Evolutionary conservation across 768 basidiomycete genomes (phyloP).

Genomic region (Mycena crocata): DNA sequence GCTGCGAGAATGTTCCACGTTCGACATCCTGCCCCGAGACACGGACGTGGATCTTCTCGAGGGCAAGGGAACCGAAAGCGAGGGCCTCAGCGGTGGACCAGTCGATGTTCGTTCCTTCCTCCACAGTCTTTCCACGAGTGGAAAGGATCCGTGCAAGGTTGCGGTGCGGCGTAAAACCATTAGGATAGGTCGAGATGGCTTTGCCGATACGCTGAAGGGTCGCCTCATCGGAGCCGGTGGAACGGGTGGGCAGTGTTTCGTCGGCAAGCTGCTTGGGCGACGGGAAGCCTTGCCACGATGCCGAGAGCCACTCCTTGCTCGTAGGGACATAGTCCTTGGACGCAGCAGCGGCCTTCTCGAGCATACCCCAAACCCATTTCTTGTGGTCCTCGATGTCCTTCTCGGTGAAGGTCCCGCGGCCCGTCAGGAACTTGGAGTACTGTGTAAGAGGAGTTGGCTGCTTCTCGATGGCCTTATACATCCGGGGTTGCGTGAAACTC

Average conservation of each 20-base stretch:
- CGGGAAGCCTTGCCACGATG: conserved; percentile 98
- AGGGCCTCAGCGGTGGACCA: conserved; percentile 99
- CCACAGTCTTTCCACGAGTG: conserved; percentile 89
- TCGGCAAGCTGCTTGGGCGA: conserved; percentile 96
- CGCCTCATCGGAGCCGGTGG: conserved; percentile 84
- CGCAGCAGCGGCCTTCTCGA: conserved; percentile 94
- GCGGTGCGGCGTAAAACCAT: conserved; percentile 87
- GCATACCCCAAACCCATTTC: conserved; percentile 99
- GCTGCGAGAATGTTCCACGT: conserved; percentile 98
- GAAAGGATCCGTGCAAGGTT: conserved; percentile 94
- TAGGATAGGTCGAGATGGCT: conserved; percentile 87
- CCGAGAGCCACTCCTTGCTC: conserved; percentile 96
- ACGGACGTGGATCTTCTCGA: conserved; percentile 95
- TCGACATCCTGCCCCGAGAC: conserved; percentile 99
- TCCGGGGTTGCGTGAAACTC: conserved; percentile 96
- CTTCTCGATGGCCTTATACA: conserved; percentile 97
- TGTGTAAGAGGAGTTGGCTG: conserved; percentile 92
- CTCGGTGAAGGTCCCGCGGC: conserved; percentile 93
- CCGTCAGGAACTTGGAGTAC: conserved; percentile 91
- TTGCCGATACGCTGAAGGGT: conserved; percentile 88
- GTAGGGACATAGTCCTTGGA: conserved; percentile 97
- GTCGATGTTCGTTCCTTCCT: conserved; percentile 93
- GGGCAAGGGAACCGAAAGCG: conserved; percentile 92
- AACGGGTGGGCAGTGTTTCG: conserved; percentile 88
- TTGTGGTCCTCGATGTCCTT: conserved; percentile 98